Percentiles rank a stretch among this genome's conserved stretches.
phyloP scores from a whole-genome alignment of 2,329 filamentous ascomycete species.

The Arthroderma sp. region DNA sequence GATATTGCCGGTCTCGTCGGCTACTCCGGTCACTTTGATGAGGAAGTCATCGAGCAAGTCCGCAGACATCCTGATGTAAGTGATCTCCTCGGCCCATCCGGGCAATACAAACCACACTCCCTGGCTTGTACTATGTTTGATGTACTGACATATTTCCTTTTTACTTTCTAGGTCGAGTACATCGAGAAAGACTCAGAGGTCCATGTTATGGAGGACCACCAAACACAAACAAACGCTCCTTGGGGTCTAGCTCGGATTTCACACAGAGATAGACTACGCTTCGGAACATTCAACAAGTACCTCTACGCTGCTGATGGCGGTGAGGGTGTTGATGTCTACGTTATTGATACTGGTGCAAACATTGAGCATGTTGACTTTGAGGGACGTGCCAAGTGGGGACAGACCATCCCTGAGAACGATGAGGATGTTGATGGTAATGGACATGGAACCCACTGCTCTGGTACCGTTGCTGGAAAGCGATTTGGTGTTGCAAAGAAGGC shows the following conservation, averaged over 20 bases:
- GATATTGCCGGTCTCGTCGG: slow-evolving; percentile 81
- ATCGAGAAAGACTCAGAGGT: slow-evolving; percentile 92
- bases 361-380: slow-evolving; percentile 90
- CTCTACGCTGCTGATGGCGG: slow-evolving; percentile 79
- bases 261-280: slow-evolving; percentile 74
- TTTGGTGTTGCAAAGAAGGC: slow-evolving; percentile 99
- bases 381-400: slow-evolving; percentile 89
- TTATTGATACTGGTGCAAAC: slow-evolving; percentile 97
- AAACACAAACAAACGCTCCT: slow-evolving; percentile 82
- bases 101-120: background rate
- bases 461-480: slow-evolving; percentile 94
- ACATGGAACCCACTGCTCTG: slow-evolving; percentile 98
- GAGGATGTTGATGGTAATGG: slow-evolving; percentile 89
- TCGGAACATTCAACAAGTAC: slow-evolving; percentile 97
- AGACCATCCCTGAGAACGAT: slow-evolving; percentile 80
- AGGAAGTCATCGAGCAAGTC: slow-evolving; percentile 83
- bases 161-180: slow-evolving; percentile 63
- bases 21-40: slow-evolving; percentile 93
- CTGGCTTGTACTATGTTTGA: background rate
- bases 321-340: slow-evolving; percentile 96
- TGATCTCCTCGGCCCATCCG: slow-evolving; percentile 18
- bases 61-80: slow-evolving; percentile 94
- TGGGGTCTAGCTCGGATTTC: slow-evolving; percentile 98
- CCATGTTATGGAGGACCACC: slow-evolving; percentile 54
- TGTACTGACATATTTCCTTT: background rate